Evolutionary conservation across 2,329 filamentous ascomycete species (phyloP), one percentile per base, ranked within the genome.

Genomic region (Lizonia empirigonia): DNA sequence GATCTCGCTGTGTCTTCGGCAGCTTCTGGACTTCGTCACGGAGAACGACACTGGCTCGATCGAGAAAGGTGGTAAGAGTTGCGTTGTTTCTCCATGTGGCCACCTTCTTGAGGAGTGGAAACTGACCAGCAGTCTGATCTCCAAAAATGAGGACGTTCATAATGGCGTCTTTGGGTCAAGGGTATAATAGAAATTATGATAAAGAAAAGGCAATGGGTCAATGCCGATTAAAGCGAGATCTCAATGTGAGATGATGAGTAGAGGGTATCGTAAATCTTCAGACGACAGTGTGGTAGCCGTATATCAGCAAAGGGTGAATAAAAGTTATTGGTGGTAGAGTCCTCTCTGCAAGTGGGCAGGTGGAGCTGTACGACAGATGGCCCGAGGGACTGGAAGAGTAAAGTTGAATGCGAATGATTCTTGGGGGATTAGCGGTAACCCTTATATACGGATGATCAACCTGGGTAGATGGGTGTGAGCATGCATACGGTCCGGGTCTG

Each of bases 101-200:
- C 23, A 77, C 71, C 62, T 78, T 78, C 59, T 76, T 73, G 54
- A 89, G 74, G 58, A 87, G 84, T 60, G 76, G 77, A 67, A 87
- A 83, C 62, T 85, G 85, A 70, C 87, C 84, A 63, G 85, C 79
- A 53, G 86, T 88, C 74, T 89, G 86, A 68, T 89, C 86, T 75
- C 86, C 86, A 68, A 89, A 88, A 56, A 89, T 81, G 70, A 87
- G 80, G 51, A 77, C 67, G 65, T 80, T 79, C 68, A 76, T 76
- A 58, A 47, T 74, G 62, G 55, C 44, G 48, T 53, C 52, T 24
- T 37, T 38, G 26, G 33, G 44, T 49, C 52, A 49, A 52, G 59
- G 62, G 61, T 67, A 66, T 64, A 62, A 55, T 58, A 59, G 55
- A 56, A 54, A 59, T 50, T 59, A 62, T 53, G 32, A n/a, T 19